phyloP scores from a whole-genome alignment of 2,329 filamentous ascomycete genomes.

The Pyricularia grisea region DNA sequence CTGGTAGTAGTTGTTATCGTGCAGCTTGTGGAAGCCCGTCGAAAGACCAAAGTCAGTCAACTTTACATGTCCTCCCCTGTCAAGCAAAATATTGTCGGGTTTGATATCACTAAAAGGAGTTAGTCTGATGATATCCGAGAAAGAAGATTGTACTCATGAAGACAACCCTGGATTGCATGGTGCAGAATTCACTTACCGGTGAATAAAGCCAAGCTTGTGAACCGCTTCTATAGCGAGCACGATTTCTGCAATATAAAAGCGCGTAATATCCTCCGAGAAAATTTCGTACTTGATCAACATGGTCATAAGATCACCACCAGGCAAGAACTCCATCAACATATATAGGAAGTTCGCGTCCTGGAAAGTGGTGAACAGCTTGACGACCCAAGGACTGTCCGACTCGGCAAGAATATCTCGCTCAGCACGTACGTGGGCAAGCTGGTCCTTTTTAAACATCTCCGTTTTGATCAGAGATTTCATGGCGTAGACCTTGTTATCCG shows the following conservation, averaged over 20 bases:
- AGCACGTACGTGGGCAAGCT: slow-evolving; percentile 91
- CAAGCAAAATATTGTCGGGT: slow-evolving; percentile 94
- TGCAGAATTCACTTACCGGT: slow-evolving; percentile 58
- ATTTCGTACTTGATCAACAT: slow-evolving; percentile 99
- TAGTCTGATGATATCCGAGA: neutral
- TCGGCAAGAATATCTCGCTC: slow-evolving; percentile 97
- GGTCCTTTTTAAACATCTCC: slow-evolving; percentile 99
- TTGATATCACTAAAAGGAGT: slow-evolving; percentile 64
- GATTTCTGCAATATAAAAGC: slow-evolving; percentile 98
- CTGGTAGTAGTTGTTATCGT: slow-evolving; percentile 98
- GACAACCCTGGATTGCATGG: neutral
- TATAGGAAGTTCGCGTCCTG: slow-evolving; percentile 95
- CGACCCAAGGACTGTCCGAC: slow-evolving; percentile 98
- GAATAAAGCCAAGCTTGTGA: slow-evolving; percentile 95
- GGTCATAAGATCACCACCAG: slow-evolving; percentile 97
- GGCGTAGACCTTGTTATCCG: slow-evolving; percentile 93
- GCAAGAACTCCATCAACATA: slow-evolving; percentile 99
- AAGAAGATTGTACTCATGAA: neutral
- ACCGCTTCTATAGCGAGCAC: slow-evolving; percentile 97
- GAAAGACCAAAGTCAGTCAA: slow-evolving; percentile 96
- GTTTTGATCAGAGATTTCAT: slow-evolving; percentile 98
- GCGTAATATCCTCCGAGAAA: slow-evolving; percentile 96
- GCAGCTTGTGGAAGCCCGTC: slow-evolving; percentile 94
- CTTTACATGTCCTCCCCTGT: slow-evolving; percentile 94
- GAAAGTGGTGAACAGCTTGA: slow-evolving; percentile 97